Evolutionary conservation across 305 asterid genomes (phyloP).

Genomic region (Lippia alba): DNA sequence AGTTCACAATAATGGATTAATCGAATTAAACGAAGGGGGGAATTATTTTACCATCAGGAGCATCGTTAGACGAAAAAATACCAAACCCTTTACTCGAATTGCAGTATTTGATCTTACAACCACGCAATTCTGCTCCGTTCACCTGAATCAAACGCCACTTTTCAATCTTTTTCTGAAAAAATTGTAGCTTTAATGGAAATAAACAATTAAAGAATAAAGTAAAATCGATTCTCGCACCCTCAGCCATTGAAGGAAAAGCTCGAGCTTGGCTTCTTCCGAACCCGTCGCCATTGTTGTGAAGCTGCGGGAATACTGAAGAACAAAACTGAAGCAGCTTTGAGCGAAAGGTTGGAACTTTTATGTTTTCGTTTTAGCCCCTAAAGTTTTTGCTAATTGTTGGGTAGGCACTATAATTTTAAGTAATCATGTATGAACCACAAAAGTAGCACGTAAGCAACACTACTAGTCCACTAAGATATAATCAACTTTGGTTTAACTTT

Average conservation of each 20-base stretch:
- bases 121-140: slow-evolving; percentile 75
- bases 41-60: slow-evolving; percentile 59
- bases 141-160: slow-evolving; percentile 52
- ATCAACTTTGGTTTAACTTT: too few relatives aligned
- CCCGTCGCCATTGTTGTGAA: slow-evolving; percentile 59
- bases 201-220: background rate
- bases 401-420: slow-evolving; percentile 7
- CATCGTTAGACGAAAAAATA: slow-evolving; percentile 61
- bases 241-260: slow-evolving; percentile 83
- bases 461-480: too few relatives aligned
- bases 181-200: background rate
- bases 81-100: slow-evolving; percentile 79
- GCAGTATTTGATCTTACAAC: slow-evolving; percentile 79
- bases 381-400: background rate
- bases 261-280: slow-evolving; percentile 69
- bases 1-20: slow-evolving; percentile 1
- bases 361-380: background rate
- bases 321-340: slow-evolving; percentile 3
- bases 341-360: background rate
- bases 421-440: too few relatives aligned
- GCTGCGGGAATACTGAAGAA: slow-evolving; percentile 9
- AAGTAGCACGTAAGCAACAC: too few relatives aligned
- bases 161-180: background rate
- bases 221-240: slow-evolving; percentile 41
- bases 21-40: background rate